Base-by-base conservation (phyloP, 176 grass and related monocot genomes). In the Poa annua region DNA sequence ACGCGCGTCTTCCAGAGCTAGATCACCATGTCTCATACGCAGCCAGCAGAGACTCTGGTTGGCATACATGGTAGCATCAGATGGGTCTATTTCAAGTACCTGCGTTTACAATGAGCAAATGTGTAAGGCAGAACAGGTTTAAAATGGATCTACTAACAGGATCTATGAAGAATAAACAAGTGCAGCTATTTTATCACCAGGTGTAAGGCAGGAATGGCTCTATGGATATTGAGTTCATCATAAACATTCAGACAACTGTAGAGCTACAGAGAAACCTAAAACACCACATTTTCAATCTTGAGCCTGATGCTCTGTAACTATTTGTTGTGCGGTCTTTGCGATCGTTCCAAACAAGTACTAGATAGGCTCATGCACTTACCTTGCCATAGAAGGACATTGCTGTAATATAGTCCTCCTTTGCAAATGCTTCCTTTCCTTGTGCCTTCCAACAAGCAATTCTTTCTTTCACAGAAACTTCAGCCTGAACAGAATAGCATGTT, bases 361-460 rank as follows among this genome's bases (percentile, higher is more conserved):
- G 42, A 45, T 76, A 21, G 39, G 33, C 45, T 61, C 29, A 80
- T 45, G 51, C 51, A 81, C 3, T 76, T 82, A 82, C 85, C 42
- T 32, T 32, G 22, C 22, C 36, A 81, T 75, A 82, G 41, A 64
- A 73, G 54, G 81, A 48, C 3, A 80, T 64, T 17, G 85, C 78
- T 87, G 69, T 63, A 54, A 55, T 22, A 29, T 81, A 87, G 20
- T 81, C 85, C 48, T 32, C 20, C 72, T 74, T 82, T 44, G 66
- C 47, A 55, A 87, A 75, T 67, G 79, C 77, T 62, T 87, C 55
- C 20, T 60, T 57, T 35, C 77, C 79, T 63, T 22, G 15, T 8
- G 68, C 55, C 56, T 73, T 87, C 33, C 74, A 26, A 63, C 16
- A 25, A 45, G 85, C 14, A 52, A 87, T 53, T 57, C 11, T 39